Conservation (phyloP, 148 eudicot genomes). For the Tetragonia tetragonoides region DNA sequence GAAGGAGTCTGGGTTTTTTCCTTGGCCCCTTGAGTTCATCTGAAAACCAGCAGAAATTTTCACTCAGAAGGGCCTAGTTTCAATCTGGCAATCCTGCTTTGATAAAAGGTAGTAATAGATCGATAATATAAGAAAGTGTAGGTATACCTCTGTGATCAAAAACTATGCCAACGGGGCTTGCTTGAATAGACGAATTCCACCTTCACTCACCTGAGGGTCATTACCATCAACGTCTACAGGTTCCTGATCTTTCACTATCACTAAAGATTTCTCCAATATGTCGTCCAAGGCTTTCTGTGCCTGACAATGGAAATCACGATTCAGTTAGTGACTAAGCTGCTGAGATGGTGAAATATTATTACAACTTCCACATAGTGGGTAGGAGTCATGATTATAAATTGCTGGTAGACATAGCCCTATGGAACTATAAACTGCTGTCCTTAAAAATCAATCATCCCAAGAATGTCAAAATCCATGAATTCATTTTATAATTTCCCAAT, state of each 20-base stretch:
- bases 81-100: background rate
- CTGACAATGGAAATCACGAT: constrained; percentile 35
- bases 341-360: background rate
- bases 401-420: background rate
- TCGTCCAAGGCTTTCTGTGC: constrained; percentile 70
- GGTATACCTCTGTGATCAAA: constrained; percentile 66
- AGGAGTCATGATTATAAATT: background rate
- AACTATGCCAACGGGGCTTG: constrained; percentile 71
- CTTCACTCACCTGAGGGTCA: constrained; percentile 29
- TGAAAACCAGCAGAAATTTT: constrained; percentile 26
- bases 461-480: background rate
- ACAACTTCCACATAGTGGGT: background rate
- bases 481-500: background rate
- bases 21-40: constrained; percentile 63
- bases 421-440: background rate
- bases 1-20: constrained; percentile 73
- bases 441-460: background rate
- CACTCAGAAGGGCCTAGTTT: background rate
- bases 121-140: background rate
- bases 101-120: too few species aligned
- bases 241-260: constrained; percentile 41
- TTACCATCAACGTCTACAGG: constrained; percentile 21
- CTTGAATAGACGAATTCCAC: constrained; percentile 73
- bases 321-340: background rate
- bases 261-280: constrained; percentile 57